Evolutionary conservation across 2,329 filamentous ascomycete species (phyloP).

Genomic region (Penicillium sp.): DNA sequence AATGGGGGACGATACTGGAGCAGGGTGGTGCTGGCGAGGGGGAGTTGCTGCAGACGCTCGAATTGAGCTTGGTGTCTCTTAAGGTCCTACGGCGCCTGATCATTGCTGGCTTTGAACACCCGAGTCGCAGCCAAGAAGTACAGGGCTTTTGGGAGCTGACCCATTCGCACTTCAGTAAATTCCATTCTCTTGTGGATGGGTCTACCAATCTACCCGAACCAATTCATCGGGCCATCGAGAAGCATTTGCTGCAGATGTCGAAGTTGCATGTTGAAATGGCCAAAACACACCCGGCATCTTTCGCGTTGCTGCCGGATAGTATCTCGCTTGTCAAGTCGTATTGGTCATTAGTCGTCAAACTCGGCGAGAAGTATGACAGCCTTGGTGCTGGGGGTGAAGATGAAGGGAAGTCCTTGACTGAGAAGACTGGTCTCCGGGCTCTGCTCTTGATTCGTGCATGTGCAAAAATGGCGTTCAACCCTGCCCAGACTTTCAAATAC

Average conservation of each 20-base stretch:
- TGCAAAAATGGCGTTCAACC: conserved; percentile 79
- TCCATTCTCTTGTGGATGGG: conserved; percentile 64
- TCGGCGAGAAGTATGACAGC: conserved; percentile 66
- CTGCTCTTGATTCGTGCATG: conserved; percentile 80
- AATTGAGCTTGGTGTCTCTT: conserved; percentile 74
- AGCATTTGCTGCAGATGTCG: conserved; percentile 83
- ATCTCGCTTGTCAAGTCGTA: conserved; percentile 76
- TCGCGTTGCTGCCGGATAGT: conserved; percentile 77
- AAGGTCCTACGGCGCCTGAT: conserved; percentile 78
- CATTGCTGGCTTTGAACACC: conserved; percentile 78
- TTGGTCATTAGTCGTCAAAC: conserved; percentile 76
- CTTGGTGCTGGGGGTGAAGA: conserved; percentile 46
- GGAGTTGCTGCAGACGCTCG: conserved; percentile 63
- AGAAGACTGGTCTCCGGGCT: conserved; percentile 79
- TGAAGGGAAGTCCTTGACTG: conserved; percentile 60
- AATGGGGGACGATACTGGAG: conserved; percentile 65
- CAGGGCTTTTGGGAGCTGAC: conserved; percentile 78
- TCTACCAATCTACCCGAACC: conserved; percentile 55
- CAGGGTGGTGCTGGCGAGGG: conserved; percentile 59
- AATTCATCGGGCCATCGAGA: conserved; percentile 68
- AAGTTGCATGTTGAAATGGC: conserved; percentile 91
- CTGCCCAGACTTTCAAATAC: conserved; percentile 80
- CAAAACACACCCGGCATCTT: conserved; percentile 74
- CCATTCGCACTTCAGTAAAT: conserved; percentile 73
- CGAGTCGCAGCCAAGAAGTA: conserved; percentile 74